Base-by-base conservation (phyloP, 176 grass and related monocot genomes). In the Bothriochloa decipiens region DNA sequence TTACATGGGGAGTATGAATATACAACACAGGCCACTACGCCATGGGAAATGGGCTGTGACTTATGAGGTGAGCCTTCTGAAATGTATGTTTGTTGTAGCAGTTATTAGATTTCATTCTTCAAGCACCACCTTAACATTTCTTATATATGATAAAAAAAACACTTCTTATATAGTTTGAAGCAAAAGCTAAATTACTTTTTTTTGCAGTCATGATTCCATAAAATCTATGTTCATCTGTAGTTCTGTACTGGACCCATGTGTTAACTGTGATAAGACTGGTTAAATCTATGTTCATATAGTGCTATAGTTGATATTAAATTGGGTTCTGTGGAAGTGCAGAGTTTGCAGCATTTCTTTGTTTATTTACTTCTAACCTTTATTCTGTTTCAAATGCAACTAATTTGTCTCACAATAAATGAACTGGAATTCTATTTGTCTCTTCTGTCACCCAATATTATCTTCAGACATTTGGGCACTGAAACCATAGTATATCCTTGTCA, bases 41-140 rank as follows among this genome's bases (percentile, higher is more conserved):
- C 64, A 84, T 23, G 95, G 95, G 22, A 97, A 94, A 87, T 97
- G 95, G 95, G 90, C 86, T 1, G 86, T 97, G 5, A 92, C 86
- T 58, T 97, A 97, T 86, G 92, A 94, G 90, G 92, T 97, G 91
- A 75, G 81, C 1, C 50, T 85, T 76, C 70, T 32, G 8, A 65
- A 58, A 60, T 70, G 49, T 76, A 77, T 65, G 18, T 80, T 81
- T 65, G 18, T 77, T 14, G 12, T 65, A 16, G 6, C 28, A 49
- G 45, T 78, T 78, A 45, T 77, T 36, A 4, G 3, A 46, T 91
- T 78, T 37, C 69, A 89, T 75, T 81, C 28, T 33, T 53, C 25
- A 60, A 76, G 26, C 27, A 45, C 12, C 20, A 53, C 47, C 43
- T 23, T 43, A 68, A 14, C 10, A 82, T 76, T 69, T 57, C 14